These are phyloP conservation scores for Phylloporus sp. DNA, from an alignment of 768 basidiomycete genomes.

Conservation along the genomic window DNA sequence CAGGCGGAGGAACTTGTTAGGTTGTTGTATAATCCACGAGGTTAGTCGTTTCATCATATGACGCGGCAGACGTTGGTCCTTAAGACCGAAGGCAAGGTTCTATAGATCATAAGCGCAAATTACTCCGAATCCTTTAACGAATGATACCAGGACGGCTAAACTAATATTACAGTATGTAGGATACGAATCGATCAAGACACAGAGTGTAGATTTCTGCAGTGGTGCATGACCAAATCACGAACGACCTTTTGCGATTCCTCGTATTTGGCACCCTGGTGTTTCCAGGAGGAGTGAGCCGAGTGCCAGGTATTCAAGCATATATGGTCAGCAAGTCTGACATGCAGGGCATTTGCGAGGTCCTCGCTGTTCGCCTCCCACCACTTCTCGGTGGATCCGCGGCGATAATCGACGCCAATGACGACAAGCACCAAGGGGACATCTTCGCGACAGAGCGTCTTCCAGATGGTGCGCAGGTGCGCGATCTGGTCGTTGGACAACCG, in stretches of 20 bases:
- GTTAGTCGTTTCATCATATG: neutral
- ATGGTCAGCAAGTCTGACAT: slow-evolving; percentile 16
- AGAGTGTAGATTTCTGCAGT: slow-evolving; percentile 5
- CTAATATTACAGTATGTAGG: slow-evolving; percentile 4
- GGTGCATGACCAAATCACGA: slow-evolving; percentile 12
- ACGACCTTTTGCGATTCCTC: slow-evolving; percentile 14
- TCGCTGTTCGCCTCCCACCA: slow-evolving; percentile 21
- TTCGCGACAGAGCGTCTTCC: slow-evolving; percentile 11
- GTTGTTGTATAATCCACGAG: slow-evolving; percentile 5
- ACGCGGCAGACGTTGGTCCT: neutral
- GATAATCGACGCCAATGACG: slow-evolving; percentile 13
- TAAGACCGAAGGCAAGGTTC: neutral
- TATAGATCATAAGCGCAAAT: neutral
- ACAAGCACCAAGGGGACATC: slow-evolving; percentile 16
- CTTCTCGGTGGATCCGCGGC: slow-evolving; percentile 12
- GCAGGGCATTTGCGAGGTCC: neutral
- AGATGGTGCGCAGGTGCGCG: slow-evolving; percentile 31
- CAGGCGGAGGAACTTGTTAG: slow-evolving; percentile 18
- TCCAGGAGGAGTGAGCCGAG: slow-evolving; percentile 18
- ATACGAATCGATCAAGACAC: slow-evolving; percentile 3
- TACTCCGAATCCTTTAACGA: neutral
- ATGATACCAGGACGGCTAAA: neutral
- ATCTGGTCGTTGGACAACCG: slow-evolving; percentile 29
- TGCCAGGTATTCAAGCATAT: slow-evolving; percentile 15
- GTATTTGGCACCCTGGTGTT: slow-evolving; percentile 10